Conservation (phyloP, 352 stramenopile species). For the Pilasporangium apinafurcum region DNA sequence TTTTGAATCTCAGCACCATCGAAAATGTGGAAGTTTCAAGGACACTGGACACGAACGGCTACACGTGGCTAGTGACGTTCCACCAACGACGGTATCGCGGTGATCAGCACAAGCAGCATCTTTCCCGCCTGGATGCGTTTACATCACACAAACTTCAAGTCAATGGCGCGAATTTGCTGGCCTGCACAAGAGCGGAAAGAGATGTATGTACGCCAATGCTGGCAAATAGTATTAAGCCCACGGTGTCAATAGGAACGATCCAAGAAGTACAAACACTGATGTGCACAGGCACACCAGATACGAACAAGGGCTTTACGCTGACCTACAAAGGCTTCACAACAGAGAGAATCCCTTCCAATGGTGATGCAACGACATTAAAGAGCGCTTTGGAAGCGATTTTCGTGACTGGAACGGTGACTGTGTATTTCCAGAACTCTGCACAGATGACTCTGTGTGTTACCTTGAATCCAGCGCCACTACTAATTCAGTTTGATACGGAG, state of each 20-base stretch:
- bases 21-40: constrained; percentile 45
- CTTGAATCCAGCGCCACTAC: constrained; percentile 17
- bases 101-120: constrained; percentile 44
- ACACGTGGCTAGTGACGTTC: constrained; percentile 77
- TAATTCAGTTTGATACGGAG: constrained; percentile 50
- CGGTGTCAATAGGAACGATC: constrained; percentile 25
- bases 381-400: constrained; percentile 47
- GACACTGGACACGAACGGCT: constrained; percentile 58
- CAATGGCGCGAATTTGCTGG: constrained; percentile 36
- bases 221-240: constrained; percentile 35
- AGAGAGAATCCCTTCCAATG: constrained; percentile 27
- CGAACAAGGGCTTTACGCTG: constrained; percentile 47
- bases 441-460: constrained; percentile 48
- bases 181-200: constrained; percentile 41
- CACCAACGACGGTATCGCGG: constrained; percentile 38
- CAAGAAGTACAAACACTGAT: constrained; percentile 56
- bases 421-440: constrained; percentile 23
- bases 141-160: constrained; percentile 54
- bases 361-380: constrained; percentile 25
- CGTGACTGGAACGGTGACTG: constrained; percentile 48
- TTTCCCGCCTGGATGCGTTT: constrained; percentile 31
- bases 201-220: constrained; percentile 31
- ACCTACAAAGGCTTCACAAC: constrained; percentile 51
- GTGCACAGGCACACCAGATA: constrained; percentile 22
- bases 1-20: constrained; percentile 50